Evolutionary conservation across 306 rosid genomes (phyloP).

Genomic region (Inga leiocalycina): DNA sequence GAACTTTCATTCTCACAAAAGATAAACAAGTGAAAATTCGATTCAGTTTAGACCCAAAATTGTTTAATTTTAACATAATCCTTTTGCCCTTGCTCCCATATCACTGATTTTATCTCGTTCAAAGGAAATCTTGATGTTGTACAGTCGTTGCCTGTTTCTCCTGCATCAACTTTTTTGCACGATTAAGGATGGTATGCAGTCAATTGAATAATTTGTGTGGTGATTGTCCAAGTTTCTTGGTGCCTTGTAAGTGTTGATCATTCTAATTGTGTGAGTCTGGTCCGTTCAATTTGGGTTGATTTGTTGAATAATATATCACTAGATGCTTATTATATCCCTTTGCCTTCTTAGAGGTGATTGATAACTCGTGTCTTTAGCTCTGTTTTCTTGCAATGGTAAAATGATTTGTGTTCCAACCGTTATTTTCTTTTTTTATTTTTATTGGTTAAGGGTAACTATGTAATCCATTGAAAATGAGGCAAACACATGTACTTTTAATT

Average conservation of each 20-base stretch:
- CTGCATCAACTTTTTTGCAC: neutral
- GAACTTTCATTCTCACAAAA: neutral
- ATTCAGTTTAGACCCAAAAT: neutral
- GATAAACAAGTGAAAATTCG: neutral
- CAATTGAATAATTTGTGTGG: neutral
- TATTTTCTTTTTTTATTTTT: neutral
- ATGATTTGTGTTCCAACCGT: neutral
- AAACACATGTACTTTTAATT: neutral
- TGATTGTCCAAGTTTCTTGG: neutral
- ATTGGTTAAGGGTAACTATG: neutral
- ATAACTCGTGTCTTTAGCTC: neutral
- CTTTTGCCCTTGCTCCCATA: neutral
- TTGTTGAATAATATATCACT: conserved; percentile 19
- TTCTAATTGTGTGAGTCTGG: neutral
- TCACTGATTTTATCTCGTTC: neutral
- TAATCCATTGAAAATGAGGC: neutral
- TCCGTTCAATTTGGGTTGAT: conserved; percentile 10
- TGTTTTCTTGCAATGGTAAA: neutral
- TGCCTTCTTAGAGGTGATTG: neutral
- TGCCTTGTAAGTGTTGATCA: conserved; percentile 11
- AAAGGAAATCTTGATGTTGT: neutral
- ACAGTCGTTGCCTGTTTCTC: neutral
- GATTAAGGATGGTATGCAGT: neutral
- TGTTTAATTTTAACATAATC: neutral
- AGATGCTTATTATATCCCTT: conserved; percentile 7